Percentiles rank a stretch among this genome's conserved stretches.
Evolutionary conservation across 331 rosid genomes (phyloP).

Genomic region (Pyrus hybrid): DNA sequence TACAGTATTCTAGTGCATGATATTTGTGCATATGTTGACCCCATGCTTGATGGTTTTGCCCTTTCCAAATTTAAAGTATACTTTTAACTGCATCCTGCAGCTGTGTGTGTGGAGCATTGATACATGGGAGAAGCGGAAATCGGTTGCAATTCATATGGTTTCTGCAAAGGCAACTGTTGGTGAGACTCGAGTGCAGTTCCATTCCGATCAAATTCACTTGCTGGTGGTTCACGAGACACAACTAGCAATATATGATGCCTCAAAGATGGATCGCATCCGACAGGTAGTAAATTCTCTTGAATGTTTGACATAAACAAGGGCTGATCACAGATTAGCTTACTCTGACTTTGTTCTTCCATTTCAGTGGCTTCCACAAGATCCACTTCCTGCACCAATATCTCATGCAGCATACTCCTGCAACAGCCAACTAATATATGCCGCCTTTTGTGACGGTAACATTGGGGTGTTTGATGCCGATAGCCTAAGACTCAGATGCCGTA

Average conservation of each 20-base stretch:
- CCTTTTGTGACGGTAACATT: constrained; percentile 67
- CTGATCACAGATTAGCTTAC: not conserved
- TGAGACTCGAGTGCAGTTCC: constrained; percentile 74
- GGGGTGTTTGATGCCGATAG: constrained; percentile 86
- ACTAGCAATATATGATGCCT: constrained; percentile 76
- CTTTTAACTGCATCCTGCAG: constrained; percentile 26
- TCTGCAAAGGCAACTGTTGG: constrained; percentile 63
- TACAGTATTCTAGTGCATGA: no score
- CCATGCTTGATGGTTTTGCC: not conserved
- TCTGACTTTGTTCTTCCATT: constrained; percentile 10
- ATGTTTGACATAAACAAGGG: not conserved
- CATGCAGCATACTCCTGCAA: constrained; percentile 74
- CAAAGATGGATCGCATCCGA: constrained; percentile 67
- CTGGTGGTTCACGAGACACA: constrained; percentile 77
- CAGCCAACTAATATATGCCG: constrained; percentile 58
- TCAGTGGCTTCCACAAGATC: constrained; percentile 96
- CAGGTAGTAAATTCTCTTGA: constrained; percentile 42
- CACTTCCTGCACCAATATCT: constrained; percentile 60
- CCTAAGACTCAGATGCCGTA: constrained; percentile 72
- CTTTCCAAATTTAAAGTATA: constrained; percentile 11
- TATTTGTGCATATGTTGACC: no score
- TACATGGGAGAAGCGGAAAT: constrained; percentile 87
- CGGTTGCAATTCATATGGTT: constrained; percentile 47
- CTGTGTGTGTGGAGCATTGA: constrained; percentile 79
- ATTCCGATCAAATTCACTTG: constrained; percentile 58